Base-by-base conservation (phyloP, 2,329 filamentous ascomycete genomes). In the Penicillium sp. region DNA sequence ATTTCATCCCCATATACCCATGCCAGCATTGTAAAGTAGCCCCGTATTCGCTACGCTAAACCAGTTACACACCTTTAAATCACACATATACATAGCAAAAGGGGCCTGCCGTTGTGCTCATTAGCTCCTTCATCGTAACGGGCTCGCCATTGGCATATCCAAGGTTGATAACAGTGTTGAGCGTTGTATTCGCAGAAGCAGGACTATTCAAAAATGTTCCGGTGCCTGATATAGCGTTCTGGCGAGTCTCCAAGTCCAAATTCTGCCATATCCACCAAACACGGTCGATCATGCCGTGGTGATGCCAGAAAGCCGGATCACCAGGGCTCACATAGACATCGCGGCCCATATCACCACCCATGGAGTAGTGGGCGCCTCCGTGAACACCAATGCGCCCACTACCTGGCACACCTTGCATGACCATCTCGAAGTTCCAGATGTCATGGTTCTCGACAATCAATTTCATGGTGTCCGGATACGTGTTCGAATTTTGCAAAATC, bases 251-350 rank as follows among this genome's bases (percentile, higher is more conserved):
- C 35, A 73, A 60, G 48, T 80, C 73, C 44, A 75, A 65, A 35
- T 77, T 79, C 66, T 83, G 80, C 80, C 80, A 83, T 13, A 77
- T 79, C 77, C 77, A 80, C 69, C 74, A 83, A 3, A 74, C 65
- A 4, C 79, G 72, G 60, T 82, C 80, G 27, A 82, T 77, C 68
- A 76, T 75, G 2, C 73, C 73, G 56, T 82, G 80, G 58, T 82
- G 79, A 22, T 79, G 70, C 65, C 73, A 82, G 68, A 82, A 82
- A 29, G 67, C 70, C 3, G 78, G 78, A 43, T 82, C 79, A 5
- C 70, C 74, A 1, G 80, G 79, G 6, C 76, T 79, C 0, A 75
- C 73, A 52, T 75, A 79, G 22, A 80, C 66, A 66, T 82, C 80
- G 19, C 75, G 74, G 3, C 74, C 77, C 0, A 74, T 73, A 55